Evolutionary conservation across 2,329 filamentous ascomycete genomes (phyloP).

Genomic region (Hymenoscyphus scutula): DNA sequence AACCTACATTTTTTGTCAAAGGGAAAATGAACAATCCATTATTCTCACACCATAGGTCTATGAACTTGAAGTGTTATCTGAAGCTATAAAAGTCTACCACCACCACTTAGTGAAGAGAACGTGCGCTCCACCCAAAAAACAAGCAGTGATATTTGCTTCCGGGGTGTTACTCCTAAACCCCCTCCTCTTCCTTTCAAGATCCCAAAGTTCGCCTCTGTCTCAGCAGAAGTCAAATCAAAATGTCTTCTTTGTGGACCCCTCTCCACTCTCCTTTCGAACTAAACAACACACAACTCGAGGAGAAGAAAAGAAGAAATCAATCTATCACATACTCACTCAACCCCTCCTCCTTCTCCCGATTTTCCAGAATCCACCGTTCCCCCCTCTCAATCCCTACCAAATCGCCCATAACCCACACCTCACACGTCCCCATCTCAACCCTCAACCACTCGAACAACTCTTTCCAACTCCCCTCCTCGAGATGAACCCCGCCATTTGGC

Average conservation of each 20-base stretch:
- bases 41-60: neutral
- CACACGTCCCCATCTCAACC: constrained; percentile 8
- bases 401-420: constrained; percentile 42
- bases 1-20: too few relatives aligned
- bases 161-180: neutral
- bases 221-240: neutral
- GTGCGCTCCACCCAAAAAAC: too few relatives aligned
- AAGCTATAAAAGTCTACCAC: too few relatives aligned
- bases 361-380: constrained; percentile 22
- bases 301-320: neutral
- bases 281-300: neutral
- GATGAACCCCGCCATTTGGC: constrained; percentile 44
- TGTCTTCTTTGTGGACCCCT: too few relatives aligned
- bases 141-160: neutral
- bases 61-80: too few relatives aligned
- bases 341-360: constrained; percentile 7
- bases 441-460: constrained; percentile 44
- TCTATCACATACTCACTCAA: constrained; percentile 22
- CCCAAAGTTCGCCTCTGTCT: neutral
- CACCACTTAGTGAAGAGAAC: too few relatives aligned
- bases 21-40: neutral
- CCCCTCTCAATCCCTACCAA: constrained; percentile 21
- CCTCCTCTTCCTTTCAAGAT: neutral
- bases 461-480: constrained; percentile 45
- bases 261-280: neutral